Evolutionary conservation across 345 rosid genomes (phyloP).

Genomic region (Salix udensis): DNA sequence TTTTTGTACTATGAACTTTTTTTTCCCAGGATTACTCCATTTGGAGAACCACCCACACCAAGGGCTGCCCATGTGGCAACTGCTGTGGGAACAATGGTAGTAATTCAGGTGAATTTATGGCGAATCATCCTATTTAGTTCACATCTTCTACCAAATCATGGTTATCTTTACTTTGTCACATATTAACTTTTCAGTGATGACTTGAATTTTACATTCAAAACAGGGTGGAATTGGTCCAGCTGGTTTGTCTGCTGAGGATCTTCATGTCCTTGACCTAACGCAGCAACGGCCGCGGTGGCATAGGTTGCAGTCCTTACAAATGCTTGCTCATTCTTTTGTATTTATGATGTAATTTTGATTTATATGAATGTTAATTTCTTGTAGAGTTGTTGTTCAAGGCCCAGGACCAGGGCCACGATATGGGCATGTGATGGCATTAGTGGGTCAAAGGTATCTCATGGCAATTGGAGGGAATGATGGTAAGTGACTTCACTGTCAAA

Average conservation of each 20-base stretch:
- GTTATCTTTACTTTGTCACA: neutral
- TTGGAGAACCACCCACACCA: slow-evolving; percentile 97
- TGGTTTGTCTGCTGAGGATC: slow-evolving; percentile 99
- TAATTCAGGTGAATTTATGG: slow-evolving; percentile 70
- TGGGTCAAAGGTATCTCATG: slow-evolving; percentile 99
- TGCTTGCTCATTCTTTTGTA: slow-evolving; percentile 3
- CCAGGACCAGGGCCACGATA: slow-evolving; percentile 99
- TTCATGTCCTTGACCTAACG: slow-evolving; percentile 97
- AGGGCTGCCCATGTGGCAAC: slow-evolving; percentile 99
- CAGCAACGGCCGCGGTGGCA: slow-evolving; percentile 98
- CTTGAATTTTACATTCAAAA: slow-evolving; percentile 15
- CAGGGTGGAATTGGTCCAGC: slow-evolving; percentile 99
- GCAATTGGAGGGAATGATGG: slow-evolving; percentile 99
- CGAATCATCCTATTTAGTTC: slow-evolving; percentile 1
- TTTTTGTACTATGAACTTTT: slow-evolving; percentile 4
- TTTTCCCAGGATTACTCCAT: slow-evolving; percentile 65
- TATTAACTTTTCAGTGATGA: slow-evolving; percentile 5
- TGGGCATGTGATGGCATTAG: slow-evolving; percentile 99
- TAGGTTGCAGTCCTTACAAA: slow-evolving; percentile 45
- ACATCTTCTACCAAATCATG: neutral
- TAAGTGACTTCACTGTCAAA: slow-evolving; percentile 23
- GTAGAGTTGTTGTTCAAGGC: slow-evolving; percentile 96
- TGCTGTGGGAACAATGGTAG: slow-evolving; percentile 99
- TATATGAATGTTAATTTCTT: slow-evolving; percentile 22
- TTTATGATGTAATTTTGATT: slow-evolving; percentile 2